phyloP scores from a whole-genome alignment of 345 rosid genomes.

The Eucalyptus cloeziana region DNA sequence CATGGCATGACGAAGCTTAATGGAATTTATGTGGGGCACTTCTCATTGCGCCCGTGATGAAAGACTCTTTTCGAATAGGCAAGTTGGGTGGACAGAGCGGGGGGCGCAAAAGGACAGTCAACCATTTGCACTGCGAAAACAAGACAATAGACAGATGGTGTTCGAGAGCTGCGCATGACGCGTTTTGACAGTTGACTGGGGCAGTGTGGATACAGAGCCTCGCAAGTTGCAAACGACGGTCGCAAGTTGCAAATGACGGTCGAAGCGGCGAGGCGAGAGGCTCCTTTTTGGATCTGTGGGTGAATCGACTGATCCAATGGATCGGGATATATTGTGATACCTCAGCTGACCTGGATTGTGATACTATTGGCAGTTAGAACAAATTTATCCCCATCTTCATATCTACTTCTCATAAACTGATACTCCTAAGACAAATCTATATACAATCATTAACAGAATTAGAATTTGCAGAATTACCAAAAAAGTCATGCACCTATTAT shows the following conservation, averaged over 20 bases:
- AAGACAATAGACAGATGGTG: background rate
- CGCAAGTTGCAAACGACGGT: background rate
- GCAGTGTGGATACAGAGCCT: background rate
- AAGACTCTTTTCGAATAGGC: background rate
- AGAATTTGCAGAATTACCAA: background rate
- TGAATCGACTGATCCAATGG: background rate
- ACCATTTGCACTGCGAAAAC: background rate
- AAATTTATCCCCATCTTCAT: background rate
- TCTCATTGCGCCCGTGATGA: background rate
- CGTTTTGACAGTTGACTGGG: background rate
- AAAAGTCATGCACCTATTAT: background rate
- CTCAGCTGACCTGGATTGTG: background rate
- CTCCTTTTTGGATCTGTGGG: background rate
- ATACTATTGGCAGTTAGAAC: background rate
- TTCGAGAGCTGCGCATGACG: background rate
- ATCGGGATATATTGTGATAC: background rate
- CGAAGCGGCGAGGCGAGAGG: background rate
- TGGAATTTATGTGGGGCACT: background rate
- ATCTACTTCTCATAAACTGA: background rate
- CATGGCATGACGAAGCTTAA: background rate
- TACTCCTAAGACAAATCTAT: background rate
- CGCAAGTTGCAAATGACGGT: background rate
- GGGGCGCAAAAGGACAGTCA: background rate
- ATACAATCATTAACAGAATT: background rate
- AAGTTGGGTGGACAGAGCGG: background rate